Base-by-base conservation (phyloP, 202 grass and related monocot species). In the Panicum hallii region DNA sequence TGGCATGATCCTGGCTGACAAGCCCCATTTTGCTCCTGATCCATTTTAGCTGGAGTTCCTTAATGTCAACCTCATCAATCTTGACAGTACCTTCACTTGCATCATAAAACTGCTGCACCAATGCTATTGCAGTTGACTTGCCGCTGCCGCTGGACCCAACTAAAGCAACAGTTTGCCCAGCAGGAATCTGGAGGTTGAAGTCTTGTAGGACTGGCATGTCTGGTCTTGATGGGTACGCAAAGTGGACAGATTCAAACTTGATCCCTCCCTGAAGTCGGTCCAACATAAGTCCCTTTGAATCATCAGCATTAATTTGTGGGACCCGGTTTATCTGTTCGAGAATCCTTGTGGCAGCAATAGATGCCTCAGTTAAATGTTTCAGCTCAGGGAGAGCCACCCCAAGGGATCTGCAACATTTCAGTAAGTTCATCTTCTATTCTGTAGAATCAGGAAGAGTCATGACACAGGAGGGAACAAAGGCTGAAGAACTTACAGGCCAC, bases 331-430 rank as follows among this genome's bases (percentile, higher is more conserved):
- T 95, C 28, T 91, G 73, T 20, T 95, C 80, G 9, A 95, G 78
- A 63, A 98, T 98, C 54, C 91, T 89, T 30, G 88, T 86, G 67
- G 93, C 84, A 32, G 96, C 93, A 75, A 95, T 82, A 6, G 96
- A 98, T 76, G 91, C 96, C 62, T 98, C 93, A 1, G 88, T 87
- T 66, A 98, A 95, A 92, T 98, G 96, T 72, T 98, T 98, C 22
- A 98, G 78, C 85, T 98, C 95, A n/a, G 96, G 95, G 7, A 98
- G 75, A 63, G 96, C 96, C 93, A 93, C 95, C 87, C 96, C 96
- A 85, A 98, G 96, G 49, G 96, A 87, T 83, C 96, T 98, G 82
- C 85, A 92, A 67, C 46, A 89, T 52, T 79, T 66, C 70, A 82
- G 38, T n/a, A 42, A 49, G 50, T n/a, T 17, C 70, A 26, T 87